Evolutionary conservation across 2,329 filamentous ascomycete genomes (phyloP), one percentile per base, ranked within the genome.

Genomic region (Ophiostoma montium): DNA sequence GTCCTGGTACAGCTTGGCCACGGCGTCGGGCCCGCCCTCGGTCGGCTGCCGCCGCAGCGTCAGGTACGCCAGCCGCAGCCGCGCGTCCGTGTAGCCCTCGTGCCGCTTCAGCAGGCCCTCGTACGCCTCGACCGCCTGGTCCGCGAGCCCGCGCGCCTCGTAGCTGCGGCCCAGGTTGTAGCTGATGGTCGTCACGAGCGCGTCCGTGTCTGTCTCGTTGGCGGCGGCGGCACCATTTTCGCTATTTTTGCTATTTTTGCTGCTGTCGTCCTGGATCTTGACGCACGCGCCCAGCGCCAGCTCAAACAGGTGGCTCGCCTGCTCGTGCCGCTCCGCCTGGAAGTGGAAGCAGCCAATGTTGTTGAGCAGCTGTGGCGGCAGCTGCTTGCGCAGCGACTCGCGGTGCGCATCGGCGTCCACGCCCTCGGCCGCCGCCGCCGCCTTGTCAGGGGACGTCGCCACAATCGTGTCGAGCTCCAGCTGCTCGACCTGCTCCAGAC

Each of bases 281-380:
- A 94, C 80, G 60, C 89, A 95, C 15, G 90, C 86, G 54, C 83
- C 84, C 48, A 98, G 69, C 0, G 89, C 92, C n/a, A 85, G 81
- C 63, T 98, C 86, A 62, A 96, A 98, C 67, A 94, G 76, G 46
- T 90, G 82, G 56, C 86, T 82, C 19, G 92, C 89, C 53, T 79
- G 72, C 18, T 83, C 78, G 54, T 84, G 81, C 61, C 87, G 88
- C 58, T 94, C 88, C 2, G 80, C 75, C 61, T 95, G 88, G 57
- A 87, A 95, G 57, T 94, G 80, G 66, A 96, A 96, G 64, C 89
- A 95, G 5, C 86, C 92, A 62, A 96, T 94, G 62, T 98, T 98
- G 71, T 96, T 98, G 39, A 98, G 74, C 2, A 96, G 72, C 60
- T 95, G 88, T 4, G 92, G 92, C 1, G 89, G 86, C 1, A 98